Evolutionary conservation across 2,329 filamentous ascomycete genomes (phyloP), one percentile per base, ranked within the genome.

Genomic region (Penicillium sp.): DNA sequence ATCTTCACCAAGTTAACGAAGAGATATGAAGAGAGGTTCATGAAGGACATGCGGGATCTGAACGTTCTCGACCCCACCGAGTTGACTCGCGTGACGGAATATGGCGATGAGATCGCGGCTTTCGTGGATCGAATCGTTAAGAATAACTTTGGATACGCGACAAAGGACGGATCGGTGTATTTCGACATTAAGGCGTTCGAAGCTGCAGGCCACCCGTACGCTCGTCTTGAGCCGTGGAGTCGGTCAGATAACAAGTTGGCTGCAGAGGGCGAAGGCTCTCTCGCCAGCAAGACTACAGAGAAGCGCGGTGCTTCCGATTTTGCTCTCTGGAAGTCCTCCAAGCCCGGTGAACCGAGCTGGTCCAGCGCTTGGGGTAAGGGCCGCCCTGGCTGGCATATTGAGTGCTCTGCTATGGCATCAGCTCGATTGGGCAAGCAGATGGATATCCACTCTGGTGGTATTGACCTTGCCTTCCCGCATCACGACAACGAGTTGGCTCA

Each of bases 401-500:
- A 96, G 74, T 96, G 92, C 82, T 91, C 87, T 1, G 90, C 90
- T 13, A 96, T 97, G 92, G 90, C 91, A 0, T 92, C 88, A 2
- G 88, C 91, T 56, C 80, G 90, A n/a, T 75, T 97, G 1, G 91
- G 91, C 4, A 78, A 83, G 25, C 80, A 85, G 53, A 90, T 97
- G 77, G 92, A 97, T 67, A 88, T 96, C 46, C 92, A 96, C 70
- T 95, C 89, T 18, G 91, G 92, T 25, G 92, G 92, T 50, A 87
- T 95, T 52, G 92, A 97, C 68, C 78, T 97, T 45, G 85, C 86
- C 0, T 95, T 95, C 69, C 90, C 91, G 0, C 91, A 95, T 68
- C 91, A 91, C 70, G 91, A 93, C 69, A 96, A 95, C 61, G 92
- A 95, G 69, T 73, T 95, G 57, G 90, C 89, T 0, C 90, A 95